phyloP scores from a whole-genome alignment of 2,329 filamentous ascomycete genomes.

The Penicillium sp. region DNA sequence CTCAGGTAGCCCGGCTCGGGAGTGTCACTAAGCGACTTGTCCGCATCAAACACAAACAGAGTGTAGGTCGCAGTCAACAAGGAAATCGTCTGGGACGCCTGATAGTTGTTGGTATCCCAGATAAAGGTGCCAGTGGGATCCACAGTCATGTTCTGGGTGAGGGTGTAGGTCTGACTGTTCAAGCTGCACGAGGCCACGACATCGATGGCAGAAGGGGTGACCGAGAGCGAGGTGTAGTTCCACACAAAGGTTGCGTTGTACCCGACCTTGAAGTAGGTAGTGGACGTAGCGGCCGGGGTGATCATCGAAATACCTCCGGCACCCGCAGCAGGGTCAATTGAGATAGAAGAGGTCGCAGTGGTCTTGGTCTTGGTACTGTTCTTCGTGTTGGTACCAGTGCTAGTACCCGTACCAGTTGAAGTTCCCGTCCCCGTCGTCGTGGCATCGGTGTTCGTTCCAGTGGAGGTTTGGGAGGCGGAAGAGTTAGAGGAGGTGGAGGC shows the following conservation, averaged over 20 bases:
- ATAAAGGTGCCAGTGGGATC: conserved; percentile 58
- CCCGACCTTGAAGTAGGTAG: conserved; percentile 69
- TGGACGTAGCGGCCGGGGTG: conserved; percentile 59
- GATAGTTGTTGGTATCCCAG: conserved; percentile 66
- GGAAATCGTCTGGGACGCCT: conserved; percentile 56
- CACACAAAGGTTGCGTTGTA: conserved; percentile 68
- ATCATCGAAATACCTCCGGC: conserved; percentile 68
- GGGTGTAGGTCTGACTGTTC: conserved; percentile 66
- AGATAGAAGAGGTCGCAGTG: conserved; percentile 44
- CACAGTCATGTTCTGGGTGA: conserved; percentile 64
- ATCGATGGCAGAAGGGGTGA: conserved; percentile 65
- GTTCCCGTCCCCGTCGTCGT: conserved; percentile 25
- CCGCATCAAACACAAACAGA: conserved; percentile 66
- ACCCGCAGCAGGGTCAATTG: conserved; percentile 60
- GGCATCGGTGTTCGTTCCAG: conserved; percentile 20
- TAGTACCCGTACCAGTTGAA: conserved; percentile 23
- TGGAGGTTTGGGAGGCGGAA: conserved; percentile 27
- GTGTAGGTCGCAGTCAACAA: conserved; percentile 68
- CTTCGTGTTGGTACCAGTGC: conserved; percentile 32
- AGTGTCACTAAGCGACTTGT: conserved; percentile 58
- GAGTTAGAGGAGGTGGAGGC: conserved; percentile 21
- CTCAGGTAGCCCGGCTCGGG: conserved; percentile 62
- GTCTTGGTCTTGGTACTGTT: conserved; percentile 30
- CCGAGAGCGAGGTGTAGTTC: conserved; percentile 70
- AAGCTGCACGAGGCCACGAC: conserved; percentile 66